Percentiles rank a stretch among this genome's conserved stretches.
Evolutionary conservation across 345 rosid genomes (phyloP).

Genomic region (Pugionium dolabratum): DNA sequence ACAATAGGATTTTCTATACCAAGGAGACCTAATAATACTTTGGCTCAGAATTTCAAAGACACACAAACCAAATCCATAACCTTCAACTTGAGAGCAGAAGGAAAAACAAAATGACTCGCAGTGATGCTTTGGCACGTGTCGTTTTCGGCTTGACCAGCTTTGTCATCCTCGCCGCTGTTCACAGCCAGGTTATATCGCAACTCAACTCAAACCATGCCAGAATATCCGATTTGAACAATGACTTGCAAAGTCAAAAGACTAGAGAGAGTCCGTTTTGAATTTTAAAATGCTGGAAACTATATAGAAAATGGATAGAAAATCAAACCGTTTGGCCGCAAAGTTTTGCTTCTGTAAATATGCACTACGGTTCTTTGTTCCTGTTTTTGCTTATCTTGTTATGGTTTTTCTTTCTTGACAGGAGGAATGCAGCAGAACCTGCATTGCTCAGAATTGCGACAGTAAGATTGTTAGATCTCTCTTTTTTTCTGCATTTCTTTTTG

Average conservation of each 20-base stretch:
- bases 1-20: not conserved
- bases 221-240: not conserved
- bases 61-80: not conserved
- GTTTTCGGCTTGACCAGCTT: constrained; percentile 37
- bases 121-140: constrained; percentile 24
- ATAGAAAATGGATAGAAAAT: too few relatives aligned
- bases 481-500: not conserved
- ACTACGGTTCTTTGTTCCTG: not conserved
- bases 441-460: constrained; percentile 64
- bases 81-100: not conserved
- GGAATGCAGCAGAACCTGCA: constrained; percentile 71
- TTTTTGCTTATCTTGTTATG: constrained; percentile 5
- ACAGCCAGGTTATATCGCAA: constrained; percentile 17
- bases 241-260: not conserved
- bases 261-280: too few relatives aligned
- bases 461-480: constrained; percentile 31
- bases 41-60: not conserved
- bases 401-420: constrained; percentile 46
- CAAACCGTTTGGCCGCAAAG: too few relatives aligned
- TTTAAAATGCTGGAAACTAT: too few relatives aligned
- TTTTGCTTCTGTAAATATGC: too few relatives aligned
- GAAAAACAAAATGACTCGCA: constrained; percentile 7
- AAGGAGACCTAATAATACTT: constrained; percentile 4
- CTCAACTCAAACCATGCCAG: constrained; percentile 12
- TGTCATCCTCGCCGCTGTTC: constrained; percentile 43